Percentiles rank a stretch among this genome's conserved stretches.
phyloP scores from a whole-genome alignment of 805 yeast species.

The Lipomyces sp. region DNA sequence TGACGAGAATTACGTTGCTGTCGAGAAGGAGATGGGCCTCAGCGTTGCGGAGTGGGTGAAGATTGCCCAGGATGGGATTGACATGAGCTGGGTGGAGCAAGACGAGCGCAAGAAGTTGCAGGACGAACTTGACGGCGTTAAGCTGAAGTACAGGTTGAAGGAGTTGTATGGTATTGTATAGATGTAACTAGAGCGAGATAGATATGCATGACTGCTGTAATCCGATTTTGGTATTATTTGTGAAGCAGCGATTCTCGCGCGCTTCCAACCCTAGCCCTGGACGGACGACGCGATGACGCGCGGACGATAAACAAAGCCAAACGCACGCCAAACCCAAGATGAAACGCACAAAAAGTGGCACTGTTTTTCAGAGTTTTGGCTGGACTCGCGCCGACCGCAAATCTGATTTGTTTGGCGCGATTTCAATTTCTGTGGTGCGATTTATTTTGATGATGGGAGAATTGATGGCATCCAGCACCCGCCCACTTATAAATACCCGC shows the following conservation, averaged over 20 bases:
- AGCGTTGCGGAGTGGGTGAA: constrained; percentile 62
- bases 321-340: not conserved
- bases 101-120: constrained; percentile 55
- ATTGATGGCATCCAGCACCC: constrained; percentile 15
- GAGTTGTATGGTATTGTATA: constrained; percentile 34
- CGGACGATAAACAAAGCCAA: not conserved
- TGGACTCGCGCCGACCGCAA: constrained; percentile 3
- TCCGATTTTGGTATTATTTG: no score
- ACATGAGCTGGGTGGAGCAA: constrained; percentile 74
- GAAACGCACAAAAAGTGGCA: constrained; percentile 4
- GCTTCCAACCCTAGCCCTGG: not conserved
- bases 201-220: not conserved
- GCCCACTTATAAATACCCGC: constrained; percentile 21
- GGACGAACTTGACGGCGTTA: constrained; percentile 36
- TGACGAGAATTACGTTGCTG: constrained; percentile 71
- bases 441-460: not conserved
- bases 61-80: constrained; percentile 68
- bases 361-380: constrained; percentile 9
- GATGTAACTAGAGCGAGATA: not conserved
- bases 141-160: constrained; percentile 32
- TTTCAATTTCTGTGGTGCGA: no score
- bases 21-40: constrained; percentile 69
- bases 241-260: no score
- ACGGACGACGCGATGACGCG: not conserved
- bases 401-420: not conserved